These are phyloP conservation scores for Gossypium gossypioides DNA, from an alignment of 441 rosid genomes.

Conservation along the genomic window DNA sequence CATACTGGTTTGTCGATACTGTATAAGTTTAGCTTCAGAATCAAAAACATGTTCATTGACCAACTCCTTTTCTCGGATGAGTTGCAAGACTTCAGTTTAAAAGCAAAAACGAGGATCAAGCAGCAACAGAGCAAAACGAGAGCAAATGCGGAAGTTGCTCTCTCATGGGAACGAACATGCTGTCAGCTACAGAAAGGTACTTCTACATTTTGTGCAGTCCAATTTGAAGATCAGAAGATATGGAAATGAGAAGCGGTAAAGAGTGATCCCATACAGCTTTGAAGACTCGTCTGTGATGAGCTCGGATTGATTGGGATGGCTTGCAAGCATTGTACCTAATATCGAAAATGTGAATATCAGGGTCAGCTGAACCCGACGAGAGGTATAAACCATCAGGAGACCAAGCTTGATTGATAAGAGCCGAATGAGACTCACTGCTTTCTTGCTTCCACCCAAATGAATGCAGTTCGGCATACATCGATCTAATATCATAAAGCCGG, in stretches of 20 bases:
- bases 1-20: not conserved
- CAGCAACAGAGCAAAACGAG: not conserved
- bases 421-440: constrained; percentile 88
- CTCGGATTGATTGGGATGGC: constrained; percentile 71
- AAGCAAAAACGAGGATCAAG: not conserved
- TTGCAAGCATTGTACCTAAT: constrained; percentile 61
- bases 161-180: not conserved
- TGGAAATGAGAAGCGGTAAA: constrained; percentile 59
- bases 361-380: constrained; percentile 81
- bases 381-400: constrained; percentile 77
- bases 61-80: not conserved
- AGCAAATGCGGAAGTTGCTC: not conserved
- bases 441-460: constrained; percentile 89
- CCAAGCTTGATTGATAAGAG: constrained; percentile 82
- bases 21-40: not conserved
- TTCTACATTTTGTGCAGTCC: constrained; percentile 57
- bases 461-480: constrained; percentile 64
- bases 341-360: constrained; percentile 73
- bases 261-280: constrained; percentile 72
- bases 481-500: constrained; percentile 58
- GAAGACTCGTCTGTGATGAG: constrained; percentile 74
- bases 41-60: not conserved
- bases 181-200: not conserved
- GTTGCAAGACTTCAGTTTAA: no score
- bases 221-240: constrained; percentile 74